These are phyloP conservation scores for Fusarium euwallaceae DNA, from an alignment of 2,329 filamentous ascomycete genomes.

Conservation along the genomic window DNA sequence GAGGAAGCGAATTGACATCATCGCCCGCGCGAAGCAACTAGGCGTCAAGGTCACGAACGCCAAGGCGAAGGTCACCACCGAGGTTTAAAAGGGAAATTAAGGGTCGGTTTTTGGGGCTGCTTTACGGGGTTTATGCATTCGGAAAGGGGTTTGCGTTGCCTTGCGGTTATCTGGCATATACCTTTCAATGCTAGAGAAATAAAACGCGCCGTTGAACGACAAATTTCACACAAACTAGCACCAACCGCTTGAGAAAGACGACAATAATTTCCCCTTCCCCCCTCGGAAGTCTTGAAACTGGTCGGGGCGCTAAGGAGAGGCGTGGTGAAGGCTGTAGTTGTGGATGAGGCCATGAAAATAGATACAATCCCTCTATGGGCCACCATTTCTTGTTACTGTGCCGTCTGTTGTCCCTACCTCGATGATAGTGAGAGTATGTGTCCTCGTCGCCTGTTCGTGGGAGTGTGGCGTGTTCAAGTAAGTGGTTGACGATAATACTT, in stretches of 20 bases:
- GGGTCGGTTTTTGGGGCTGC: constrained; percentile 47
- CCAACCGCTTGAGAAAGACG: constrained; percentile 29
- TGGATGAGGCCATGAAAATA: constrained; percentile 40
- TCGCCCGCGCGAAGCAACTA: constrained; percentile 96
- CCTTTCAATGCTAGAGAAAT: constrained; percentile 46
- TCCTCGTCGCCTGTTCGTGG: background rate
- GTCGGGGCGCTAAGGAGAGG: constrained; percentile 33
- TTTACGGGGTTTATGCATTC: constrained; percentile 49
- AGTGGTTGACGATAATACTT: background rate
- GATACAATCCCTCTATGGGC: constrained; percentile 33
- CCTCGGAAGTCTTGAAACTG: constrained; percentile 25
- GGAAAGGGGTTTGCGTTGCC: constrained; percentile 49
- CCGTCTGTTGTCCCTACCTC: background rate
- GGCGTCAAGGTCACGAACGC: constrained; percentile 99
- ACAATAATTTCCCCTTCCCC: constrained; percentile 3
- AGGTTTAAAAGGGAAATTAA: constrained; percentile 71
- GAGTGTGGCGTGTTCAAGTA: background rate
- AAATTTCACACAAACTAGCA: constrained; percentile 38
- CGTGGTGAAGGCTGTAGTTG: constrained; percentile 29
- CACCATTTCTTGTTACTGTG: constrained; percentile 7
- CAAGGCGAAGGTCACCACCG: constrained; percentile 98
- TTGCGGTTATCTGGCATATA: constrained; percentile 49
- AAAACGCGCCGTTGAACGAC: constrained; percentile 50
- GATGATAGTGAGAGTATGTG: background rate
- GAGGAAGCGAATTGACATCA: constrained; percentile 98